phyloP scores from a whole-genome alignment of 208 protist species.

The Trypanosoma melophagium region DNA sequence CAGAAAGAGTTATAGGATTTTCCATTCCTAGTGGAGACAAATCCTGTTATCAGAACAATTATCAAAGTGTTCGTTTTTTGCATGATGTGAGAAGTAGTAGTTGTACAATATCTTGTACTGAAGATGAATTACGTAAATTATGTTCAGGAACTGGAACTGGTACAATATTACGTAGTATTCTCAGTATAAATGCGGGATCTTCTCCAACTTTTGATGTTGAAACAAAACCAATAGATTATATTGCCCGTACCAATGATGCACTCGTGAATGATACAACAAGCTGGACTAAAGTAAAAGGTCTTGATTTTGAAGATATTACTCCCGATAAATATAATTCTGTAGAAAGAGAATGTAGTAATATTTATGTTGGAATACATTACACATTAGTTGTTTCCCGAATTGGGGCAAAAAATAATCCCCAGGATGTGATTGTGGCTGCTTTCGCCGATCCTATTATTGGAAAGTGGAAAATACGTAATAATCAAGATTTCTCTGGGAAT shows the following conservation, averaged over 20 bases:
- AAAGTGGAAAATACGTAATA: slow-evolving; percentile 54
- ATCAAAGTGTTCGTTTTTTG: slow-evolving; percentile 53
- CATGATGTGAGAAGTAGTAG: slow-evolving; percentile 57
- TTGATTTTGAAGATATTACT: slow-evolving; percentile 26
- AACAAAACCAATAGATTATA: slow-evolving; percentile 37
- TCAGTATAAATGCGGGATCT: slow-evolving; percentile 27
- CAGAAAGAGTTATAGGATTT: slow-evolving; percentile 60
- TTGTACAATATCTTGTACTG: slow-evolving; percentile 42
- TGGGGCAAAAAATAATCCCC: slow-evolving; percentile 69
- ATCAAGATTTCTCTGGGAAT: slow-evolving; percentile 34
- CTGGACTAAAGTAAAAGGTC: slow-evolving; percentile 66
- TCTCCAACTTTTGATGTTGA: slow-evolving; percentile 4
- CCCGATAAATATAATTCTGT: slow-evolving; percentile 46
- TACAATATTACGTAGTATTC: slow-evolving; percentile 29
- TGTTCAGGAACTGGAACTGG: slow-evolving; percentile 42
- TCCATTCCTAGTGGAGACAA: slow-evolving; percentile 61
- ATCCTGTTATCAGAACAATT: slow-evolving; percentile 30
- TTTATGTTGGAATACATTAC: slow-evolving; percentile 63
- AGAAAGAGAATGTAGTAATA: slow-evolving; percentile 46
- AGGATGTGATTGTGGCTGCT: slow-evolving; percentile 72
- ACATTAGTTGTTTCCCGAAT: slow-evolving; percentile 69
- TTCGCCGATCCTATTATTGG: slow-evolving; percentile 59
- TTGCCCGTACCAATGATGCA: slow-evolving; percentile 75
- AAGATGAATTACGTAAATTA: slow-evolving; percentile 45
- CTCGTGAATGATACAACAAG: slow-evolving; percentile 65